Percentiles rank a stretch among this genome's conserved stretches.
These are phyloP conservation scores for Mycosphaerella sp. DNA, from an alignment of 2,329 filamentous ascomycete genomes.

Conservation along the genomic window DNA sequence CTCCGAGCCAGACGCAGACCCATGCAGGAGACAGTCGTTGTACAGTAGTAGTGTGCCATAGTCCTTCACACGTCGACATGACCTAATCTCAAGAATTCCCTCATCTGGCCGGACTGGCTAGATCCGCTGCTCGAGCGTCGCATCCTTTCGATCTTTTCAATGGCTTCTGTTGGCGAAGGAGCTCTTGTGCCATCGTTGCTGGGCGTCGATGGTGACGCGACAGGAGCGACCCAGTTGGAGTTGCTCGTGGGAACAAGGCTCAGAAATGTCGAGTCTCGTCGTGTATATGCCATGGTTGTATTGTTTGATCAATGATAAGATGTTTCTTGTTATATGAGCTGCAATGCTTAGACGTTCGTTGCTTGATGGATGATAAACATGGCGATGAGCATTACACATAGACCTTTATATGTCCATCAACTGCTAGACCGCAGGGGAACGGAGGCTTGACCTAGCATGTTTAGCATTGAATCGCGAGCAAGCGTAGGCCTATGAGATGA, in stretches of 20 bases:
- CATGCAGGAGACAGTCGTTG: no score
- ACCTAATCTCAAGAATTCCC: conserved; percentile 14
- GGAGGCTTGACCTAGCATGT: not conserved
- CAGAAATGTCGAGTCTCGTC: conserved; percentile 20
- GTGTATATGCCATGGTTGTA: conserved; percentile 13
- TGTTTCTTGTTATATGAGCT: not conserved
- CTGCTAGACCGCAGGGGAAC: not conserved
- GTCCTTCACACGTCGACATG: conserved; percentile 13
- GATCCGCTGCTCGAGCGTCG: conserved; percentile 19
- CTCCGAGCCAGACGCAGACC: not conserved
- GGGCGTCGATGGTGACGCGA: conserved; percentile 6
- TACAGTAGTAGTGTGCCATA: not conserved
- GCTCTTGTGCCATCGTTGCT: conserved; percentile 2
- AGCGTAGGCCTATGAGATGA: conserved; percentile 15
- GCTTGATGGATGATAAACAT: not conserved
- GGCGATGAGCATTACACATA: not conserved
- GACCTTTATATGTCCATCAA: not conserved
- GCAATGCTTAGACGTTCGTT: not conserved
- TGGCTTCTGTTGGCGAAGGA: conserved; percentile 3
- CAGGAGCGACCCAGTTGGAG: conserved; percentile 15
- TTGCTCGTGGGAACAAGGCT: conserved; percentile 18
- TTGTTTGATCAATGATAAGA: not conserved
- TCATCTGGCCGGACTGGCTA: conserved; percentile 9
- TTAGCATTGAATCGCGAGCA: not conserved
- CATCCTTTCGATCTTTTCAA: conserved; percentile 16